Base-by-base conservation (phyloP, 73 alveolate species). In the Strombidium stylifer region DNA sequence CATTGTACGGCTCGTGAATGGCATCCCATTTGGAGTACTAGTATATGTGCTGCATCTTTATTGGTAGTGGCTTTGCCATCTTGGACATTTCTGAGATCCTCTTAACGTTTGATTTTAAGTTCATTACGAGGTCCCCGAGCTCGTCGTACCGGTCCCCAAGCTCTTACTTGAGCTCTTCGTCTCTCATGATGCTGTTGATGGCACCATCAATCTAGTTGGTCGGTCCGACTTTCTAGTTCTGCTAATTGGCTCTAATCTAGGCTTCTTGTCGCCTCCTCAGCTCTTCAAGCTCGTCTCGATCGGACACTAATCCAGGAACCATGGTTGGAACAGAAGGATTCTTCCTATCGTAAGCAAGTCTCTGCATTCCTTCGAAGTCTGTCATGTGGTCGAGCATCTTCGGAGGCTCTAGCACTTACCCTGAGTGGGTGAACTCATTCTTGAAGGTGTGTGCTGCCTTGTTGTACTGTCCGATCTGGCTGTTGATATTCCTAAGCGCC, bases 1-100 rank as follows among this genome's bases (percentile, higher is more conserved):
- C 74, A 27, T 79, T 79, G 44, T 79, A 57, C 0, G 90, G 90
- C 53, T 79, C 84, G 48, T 79, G 75, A 24, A 79, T 79, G 8
- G 70, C 23, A 35, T 79, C 90, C 81, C 82, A 79, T 31, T 79
- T 79, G 19, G 76, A 40, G 52, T 79, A 79, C 6, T 55, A 31
- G 41, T 79, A 79, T 2, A 84, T 81, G 30, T 79, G 90, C 72
- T 79, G 75, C 59, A 79, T 79, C 21, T 44, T 34, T 12, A 79
- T 19, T n/a, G 73, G 69, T 0, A 79, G 69, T 2, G 66, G 41
- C 26, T 47, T 23, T 7, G 90, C 26, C 21, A 19, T 11, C 37
- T 78, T 78, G 21, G 70, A 20, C 15, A 64, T 55, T 36, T 68
- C 41, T n/a, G 78, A 57, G 2, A 78, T 71, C 34, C 84, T 30